Base-by-base conservation (phyloP, 805 yeast genomes). In the Metschnikowia hibisci region DNA sequence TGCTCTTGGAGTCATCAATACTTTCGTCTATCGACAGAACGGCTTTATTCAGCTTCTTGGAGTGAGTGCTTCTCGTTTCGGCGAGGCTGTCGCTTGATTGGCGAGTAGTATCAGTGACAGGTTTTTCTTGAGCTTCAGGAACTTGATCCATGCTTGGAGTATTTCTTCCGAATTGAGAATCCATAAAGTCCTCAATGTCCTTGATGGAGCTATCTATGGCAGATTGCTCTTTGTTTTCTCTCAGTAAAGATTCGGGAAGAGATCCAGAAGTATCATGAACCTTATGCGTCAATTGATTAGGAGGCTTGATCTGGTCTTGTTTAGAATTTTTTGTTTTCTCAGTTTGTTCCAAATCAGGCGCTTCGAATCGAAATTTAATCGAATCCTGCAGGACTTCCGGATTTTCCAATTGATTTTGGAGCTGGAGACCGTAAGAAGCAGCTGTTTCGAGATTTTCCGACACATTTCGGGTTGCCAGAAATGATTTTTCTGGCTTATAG, bases 181-280 rank as follows among this genome's bases (percentile, higher is more conserved):
- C 69, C 63, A 69, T 61, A 51, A 64, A 63, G 38, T 60, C 62
- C 42, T 66, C 71, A 29, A 69, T 63, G 32, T 69, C 75, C 48
- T 66, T 67, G 35, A 69, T 68, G 1, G 73, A 65, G 2, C 62
- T 45, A 43, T 65, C 64, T 13, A 64, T 57, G 9, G 57, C 52
- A 7, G 52, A 43, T 7, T 42, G 48, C n/a, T 29, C 44, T 36
- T 10, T 26, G 16, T 26, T n/a, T 35, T 35, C 39, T 12, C 27
- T 35, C 39, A 35, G 39, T 35, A 35, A 35, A 15, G 39, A 35
- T 3, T 35, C 47, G 45, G 15, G 52, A 26, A 37, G 33, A 29
- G 40, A 37, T 12, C 29, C 40, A 7, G 40, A 37, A 3, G 40
- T 37, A 14, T 37, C 33, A 28, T 37, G 32, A 6, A 26, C 33